Conservation (phyloP, 257 asterid species). For the Capsicum pubescens region DNA sequence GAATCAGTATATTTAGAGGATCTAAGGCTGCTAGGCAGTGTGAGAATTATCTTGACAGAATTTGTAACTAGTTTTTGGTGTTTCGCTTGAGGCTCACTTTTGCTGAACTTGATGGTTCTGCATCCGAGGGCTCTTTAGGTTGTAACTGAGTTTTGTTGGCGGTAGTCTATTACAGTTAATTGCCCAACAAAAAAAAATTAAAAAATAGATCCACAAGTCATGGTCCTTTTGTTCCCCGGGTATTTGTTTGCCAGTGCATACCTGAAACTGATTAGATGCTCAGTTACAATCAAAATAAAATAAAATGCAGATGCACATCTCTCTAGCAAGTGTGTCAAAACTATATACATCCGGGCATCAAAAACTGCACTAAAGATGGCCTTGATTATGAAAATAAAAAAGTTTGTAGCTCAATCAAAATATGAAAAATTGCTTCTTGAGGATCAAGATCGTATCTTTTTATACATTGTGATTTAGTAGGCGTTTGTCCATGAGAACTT, state of each 20-base stretch:
- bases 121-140: too few species aligned
- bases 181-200: too few species aligned
- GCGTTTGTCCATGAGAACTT: too few species aligned
- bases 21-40: too few species aligned
- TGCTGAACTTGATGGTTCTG: too few species aligned
- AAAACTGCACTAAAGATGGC: neutral
- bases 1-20: too few species aligned
- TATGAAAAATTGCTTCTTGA: neutral
- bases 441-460: neutral
- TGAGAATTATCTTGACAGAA: too few species aligned
- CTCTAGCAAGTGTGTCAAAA: neutral
- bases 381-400: neutral
- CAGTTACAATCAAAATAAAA: conserved; percentile 23
- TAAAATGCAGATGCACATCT: neutral
- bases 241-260: conserved; percentile 66
- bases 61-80: too few species aligned
- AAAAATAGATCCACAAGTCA: conserved; percentile 72
- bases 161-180: too few species aligned
- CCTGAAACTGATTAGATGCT: conserved; percentile 51
- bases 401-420: neutral
- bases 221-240: conserved; percentile 67
- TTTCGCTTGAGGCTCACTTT: too few species aligned
- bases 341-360: neutral
- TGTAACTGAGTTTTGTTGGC: too few species aligned
- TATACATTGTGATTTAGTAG: neutral